Evolutionary conservation across 2,329 filamentous ascomycete genomes (phyloP).

Genomic region (Aspergillus caelatus): DNA sequence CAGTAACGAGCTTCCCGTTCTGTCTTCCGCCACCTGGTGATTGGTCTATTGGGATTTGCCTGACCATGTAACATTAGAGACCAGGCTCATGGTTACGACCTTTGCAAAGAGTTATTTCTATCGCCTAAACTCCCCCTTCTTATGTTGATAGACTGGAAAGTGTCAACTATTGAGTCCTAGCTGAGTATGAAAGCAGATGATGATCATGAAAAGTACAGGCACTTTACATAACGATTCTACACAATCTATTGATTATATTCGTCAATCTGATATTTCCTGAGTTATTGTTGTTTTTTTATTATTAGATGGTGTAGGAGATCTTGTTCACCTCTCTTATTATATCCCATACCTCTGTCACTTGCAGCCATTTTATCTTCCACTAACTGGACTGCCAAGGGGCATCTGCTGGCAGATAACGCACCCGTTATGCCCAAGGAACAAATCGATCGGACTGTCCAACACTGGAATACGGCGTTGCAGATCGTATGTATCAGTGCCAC

Average conservation of each 20-base stretch:
- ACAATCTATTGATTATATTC: accelerated
- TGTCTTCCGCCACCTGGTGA: too few species aligned
- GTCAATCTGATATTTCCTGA: too few species aligned
- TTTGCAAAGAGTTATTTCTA: not conserved
- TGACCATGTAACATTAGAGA: too few species aligned
- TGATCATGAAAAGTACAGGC: not conserved
- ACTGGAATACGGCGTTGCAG: not conserved
- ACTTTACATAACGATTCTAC: not conserved
- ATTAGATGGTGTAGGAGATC: not conserved
- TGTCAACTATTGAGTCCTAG: not conserved
- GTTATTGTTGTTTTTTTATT: not conserved
- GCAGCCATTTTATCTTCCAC: not conserved
- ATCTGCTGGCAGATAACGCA: not conserved
- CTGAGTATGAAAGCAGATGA: not conserved
- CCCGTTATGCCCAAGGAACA: not conserved
- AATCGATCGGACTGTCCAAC: not conserved
- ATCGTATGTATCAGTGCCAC: not conserved
- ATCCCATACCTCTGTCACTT: accelerated
- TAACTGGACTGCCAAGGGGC: accelerated
- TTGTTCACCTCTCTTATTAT: not conserved
- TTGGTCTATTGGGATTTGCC: too few species aligned
- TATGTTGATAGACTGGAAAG: accelerated
- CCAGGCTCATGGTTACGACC: too few species aligned
- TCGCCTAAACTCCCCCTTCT: not conserved
- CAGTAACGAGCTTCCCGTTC: too few species aligned